A percentile compares a stretch with the other conserved stretches of the same genome.
phyloP scores from a whole-genome alignment of 2,329 filamentous ascomycete genomes.

The Beauveria bassiana region DNA sequence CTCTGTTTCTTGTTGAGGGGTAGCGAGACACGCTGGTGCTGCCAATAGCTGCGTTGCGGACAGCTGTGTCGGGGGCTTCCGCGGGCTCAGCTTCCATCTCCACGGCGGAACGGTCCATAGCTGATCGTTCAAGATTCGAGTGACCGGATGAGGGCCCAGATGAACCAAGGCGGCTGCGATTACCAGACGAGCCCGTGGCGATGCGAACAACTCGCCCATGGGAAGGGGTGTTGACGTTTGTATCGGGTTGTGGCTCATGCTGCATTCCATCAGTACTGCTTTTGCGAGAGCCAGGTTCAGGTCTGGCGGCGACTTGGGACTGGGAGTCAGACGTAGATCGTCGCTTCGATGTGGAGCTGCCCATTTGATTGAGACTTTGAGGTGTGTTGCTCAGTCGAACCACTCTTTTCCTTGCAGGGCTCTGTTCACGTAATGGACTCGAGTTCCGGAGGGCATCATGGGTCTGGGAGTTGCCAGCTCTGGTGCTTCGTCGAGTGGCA shows the following conservation, averaged over 20 bases:
- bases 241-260: slow-evolving; percentile 30
- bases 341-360: slow-evolving; percentile 33
- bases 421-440: slow-evolving; percentile 44
- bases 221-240: slow-evolving; percentile 47
- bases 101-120: slow-evolving; percentile 24
- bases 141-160: slow-evolving; percentile 29
- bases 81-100: slow-evolving; percentile 39
- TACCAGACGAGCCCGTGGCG: slow-evolving; percentile 42
- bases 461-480: slow-evolving; percentile 40
- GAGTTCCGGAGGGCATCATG: slow-evolving; percentile 30
- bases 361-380: slow-evolving; percentile 33
- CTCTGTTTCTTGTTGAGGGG: slow-evolving; percentile 42
- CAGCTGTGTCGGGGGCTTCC: slow-evolving; percentile 43
- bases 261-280: slow-evolving; percentile 33
- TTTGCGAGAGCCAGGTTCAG: slow-evolving; percentile 29
- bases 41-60: slow-evolving; percentile 37
- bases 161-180: slow-evolving; percentile 29
- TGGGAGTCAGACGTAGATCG: slow-evolving; percentile 33
- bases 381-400: slow-evolving; percentile 48
- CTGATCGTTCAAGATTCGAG: slow-evolving; percentile 26
- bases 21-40: slow-evolving; percentile 48
- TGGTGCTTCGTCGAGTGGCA: slow-evolving; percentile 38
- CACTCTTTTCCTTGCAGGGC: slow-evolving; percentile 48
- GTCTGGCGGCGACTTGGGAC: slow-evolving; percentile 15
- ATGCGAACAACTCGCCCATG: slow-evolving; percentile 49